Percentiles rank a stretch among this genome's conserved stretches.
These are phyloP conservation scores for Lunularia cruciata DNA, from an alignment of 225 moss, liverwort and hornwort genomes.

Conservation along the genomic window DNA sequence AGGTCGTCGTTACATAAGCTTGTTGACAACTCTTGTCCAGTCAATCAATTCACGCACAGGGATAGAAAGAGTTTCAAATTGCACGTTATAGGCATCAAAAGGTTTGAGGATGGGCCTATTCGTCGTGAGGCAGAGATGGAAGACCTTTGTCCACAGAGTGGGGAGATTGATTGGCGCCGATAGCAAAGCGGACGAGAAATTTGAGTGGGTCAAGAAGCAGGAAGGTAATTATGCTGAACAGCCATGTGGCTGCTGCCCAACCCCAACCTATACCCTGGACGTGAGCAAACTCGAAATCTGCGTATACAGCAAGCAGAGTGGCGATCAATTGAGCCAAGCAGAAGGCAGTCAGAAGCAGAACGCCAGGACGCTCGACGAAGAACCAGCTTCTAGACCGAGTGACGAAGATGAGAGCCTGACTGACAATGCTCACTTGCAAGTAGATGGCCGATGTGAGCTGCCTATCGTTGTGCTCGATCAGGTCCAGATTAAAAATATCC, in stretches of 20 bases:
- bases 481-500: neutral
- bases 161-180: conserved; percentile 3
- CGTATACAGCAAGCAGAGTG: conserved; percentile 16
- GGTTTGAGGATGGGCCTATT: too few species aligned
- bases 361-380: conserved; percentile 13
- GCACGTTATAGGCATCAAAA: too few species aligned
- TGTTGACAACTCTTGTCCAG: too few species aligned
- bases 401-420: conserved; percentile 22
- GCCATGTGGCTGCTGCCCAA: conserved; percentile 16
- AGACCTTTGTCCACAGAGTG: neutral
- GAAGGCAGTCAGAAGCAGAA: conserved; percentile 18
- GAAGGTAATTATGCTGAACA: conserved; percentile 8
- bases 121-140: conserved; percentile 3
- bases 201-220: conserved; percentile 21
- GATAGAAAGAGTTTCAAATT: too few species aligned
- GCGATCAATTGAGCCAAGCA: conserved; percentile 19
- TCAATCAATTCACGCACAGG: too few species aligned
- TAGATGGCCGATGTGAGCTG: conserved; percentile 21
- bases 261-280: conserved; percentile 18
- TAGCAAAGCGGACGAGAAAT: conserved; percentile 13
- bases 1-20: too few species aligned
- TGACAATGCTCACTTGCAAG: conserved; percentile 24
- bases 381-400: conserved; percentile 23
- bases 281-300: conserved; percentile 11
- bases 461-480: conserved; percentile 2